Evolutionary conservation across 441 rosid genomes (phyloP), one percentile per base, ranked within the genome.

Genomic region (Bocquillonia castaneifolia): DNA sequence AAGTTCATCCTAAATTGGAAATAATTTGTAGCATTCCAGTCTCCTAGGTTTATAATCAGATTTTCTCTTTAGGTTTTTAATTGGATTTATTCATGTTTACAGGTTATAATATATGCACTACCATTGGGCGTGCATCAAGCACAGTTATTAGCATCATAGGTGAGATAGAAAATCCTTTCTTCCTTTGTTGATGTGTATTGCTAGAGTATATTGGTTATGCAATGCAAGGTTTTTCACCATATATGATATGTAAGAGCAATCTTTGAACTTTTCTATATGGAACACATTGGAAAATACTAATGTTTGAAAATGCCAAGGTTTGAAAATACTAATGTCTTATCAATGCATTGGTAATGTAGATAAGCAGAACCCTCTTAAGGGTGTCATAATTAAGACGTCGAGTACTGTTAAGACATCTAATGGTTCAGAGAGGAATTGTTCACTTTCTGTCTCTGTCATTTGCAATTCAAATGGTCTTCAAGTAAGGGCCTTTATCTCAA

Each of bases 31-130:
- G 20, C 20, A 32, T 62, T 44, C 8, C 39, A 23, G 29, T 25
- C 22, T 48, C 23, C 15, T 31, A 40, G 52, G 32, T 31, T n/a
- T n/a, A 13, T 22, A 50, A 45, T 50, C 20, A 10, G 47, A 12
- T 18, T 20, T 47, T 65, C 37, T 14, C 44, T 63, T 28, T 50
- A 10, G 22, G 12, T 3, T 36, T 59, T 64, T 55, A 31, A 56
- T 36, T 58, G 56, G 23, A 22, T 28, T 26, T 32, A 40, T 63
- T 68, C 58, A 66, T 62, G 17, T 64, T 34, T 81, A 76, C 84
- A 94, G 98, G 98, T 52, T 94, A 92, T 65, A 91, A 83, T 71
- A 91, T 94, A n/a, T 94, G 99, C 84, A 80, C 72, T 58, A 70
- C 91, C 22, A 29, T 92, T 72, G 99, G 99, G 70, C 77, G 66